Base-by-base conservation (phyloP, 1,284 basidiomycete genomes). In the Leccinum solheimii region DNA sequence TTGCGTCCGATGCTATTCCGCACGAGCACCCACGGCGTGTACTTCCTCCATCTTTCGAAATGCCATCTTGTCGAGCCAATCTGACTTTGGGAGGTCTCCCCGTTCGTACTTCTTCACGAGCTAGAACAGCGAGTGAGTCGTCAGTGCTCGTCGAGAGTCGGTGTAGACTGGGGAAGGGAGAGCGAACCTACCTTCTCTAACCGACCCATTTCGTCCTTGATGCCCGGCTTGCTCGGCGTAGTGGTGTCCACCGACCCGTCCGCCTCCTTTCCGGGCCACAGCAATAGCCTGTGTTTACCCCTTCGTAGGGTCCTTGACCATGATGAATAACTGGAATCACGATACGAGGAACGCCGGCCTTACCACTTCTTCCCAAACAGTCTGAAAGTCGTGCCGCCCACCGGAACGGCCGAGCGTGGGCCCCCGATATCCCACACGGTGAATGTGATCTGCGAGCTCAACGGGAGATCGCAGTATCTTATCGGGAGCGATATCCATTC, bases 81-180 rank as follows among this genome's bases (percentile, higher is more conserved):
- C 95, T 1, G 93, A 89, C 72, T 95, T 93, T 1, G 91, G 86
- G n/a, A 99, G 80, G 74, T 98, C 95, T 0, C 95, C 95, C 3
- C 95, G 83, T 72, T 98, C 95, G 69, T 97, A 96, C 72, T 96
- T 95, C 81, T 98, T 98, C 61, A 98, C 91, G 11, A 98, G 84
- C 91, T 96, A 66, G 62, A 51, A n/a, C 48, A 21, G 23, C 10
- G 19, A 36, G 60, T 55, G 26, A 11, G 26, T 34, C 6, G 13
- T 52, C 9, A 26, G 19, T 36, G 27, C 11, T 30, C 26, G 19
- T 59, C 34, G 45, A 19, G 56, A 34, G 32, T 38, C 13, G 13
- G 9, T 14, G 38, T 34, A 23, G 7, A 36, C 7, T 19, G 34
- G 54, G 2, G 7, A 34, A 23, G 13, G 2, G 8, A n/a, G 49